phyloP scores from a whole-genome alignment of 139 green algal species.

The Chlamydomonas incerta region DNA sequence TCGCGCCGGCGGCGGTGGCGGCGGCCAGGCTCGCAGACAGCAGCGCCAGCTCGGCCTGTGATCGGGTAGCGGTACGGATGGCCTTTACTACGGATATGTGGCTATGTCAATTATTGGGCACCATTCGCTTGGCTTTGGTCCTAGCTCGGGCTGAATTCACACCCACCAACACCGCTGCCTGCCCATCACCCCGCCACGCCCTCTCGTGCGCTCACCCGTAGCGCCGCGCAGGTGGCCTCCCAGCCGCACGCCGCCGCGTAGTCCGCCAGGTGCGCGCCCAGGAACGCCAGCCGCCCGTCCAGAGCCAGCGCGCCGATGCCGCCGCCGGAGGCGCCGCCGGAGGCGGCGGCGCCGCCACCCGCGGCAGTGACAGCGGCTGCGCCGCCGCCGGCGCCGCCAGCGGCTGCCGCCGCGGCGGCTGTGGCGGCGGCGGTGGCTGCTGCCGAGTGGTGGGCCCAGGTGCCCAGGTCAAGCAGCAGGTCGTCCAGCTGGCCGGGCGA shows the following conservation, averaged over 20 bases:
- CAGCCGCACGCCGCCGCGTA: constrained; percentile 24
- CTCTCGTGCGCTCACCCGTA: neutral
- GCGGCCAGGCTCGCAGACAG: too few species aligned
- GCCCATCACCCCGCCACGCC: neutral
- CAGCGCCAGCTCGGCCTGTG: too few species aligned
- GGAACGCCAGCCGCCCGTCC: neutral
- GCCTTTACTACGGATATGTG: too few species aligned
- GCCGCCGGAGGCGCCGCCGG: neutral
- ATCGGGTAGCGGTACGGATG: too few species aligned
- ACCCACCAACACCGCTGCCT: too few species aligned
- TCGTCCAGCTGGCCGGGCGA: constrained; percentile 5
- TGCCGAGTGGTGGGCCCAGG: constrained; percentile 21
- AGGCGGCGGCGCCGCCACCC: neutral
- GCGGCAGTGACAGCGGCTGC: too few species aligned
- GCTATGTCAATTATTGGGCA: too few species aligned
- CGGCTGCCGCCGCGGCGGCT: too few species aligned
- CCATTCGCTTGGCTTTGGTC: too few species aligned
- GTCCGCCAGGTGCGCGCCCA: constrained; percentile 4
- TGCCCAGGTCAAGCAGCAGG: constrained; percentile 34
- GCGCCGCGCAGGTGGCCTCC: neutral
- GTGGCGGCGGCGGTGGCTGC: neutral
- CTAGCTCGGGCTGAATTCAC: too few species aligned
- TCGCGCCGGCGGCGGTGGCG: too few species aligned
- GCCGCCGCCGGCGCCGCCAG: too few species aligned
- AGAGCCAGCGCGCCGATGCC: neutral